phyloP scores from a whole-genome alignment of 2,329 filamentous ascomycete species.

The Aureobasidium namibiae region DNA sequence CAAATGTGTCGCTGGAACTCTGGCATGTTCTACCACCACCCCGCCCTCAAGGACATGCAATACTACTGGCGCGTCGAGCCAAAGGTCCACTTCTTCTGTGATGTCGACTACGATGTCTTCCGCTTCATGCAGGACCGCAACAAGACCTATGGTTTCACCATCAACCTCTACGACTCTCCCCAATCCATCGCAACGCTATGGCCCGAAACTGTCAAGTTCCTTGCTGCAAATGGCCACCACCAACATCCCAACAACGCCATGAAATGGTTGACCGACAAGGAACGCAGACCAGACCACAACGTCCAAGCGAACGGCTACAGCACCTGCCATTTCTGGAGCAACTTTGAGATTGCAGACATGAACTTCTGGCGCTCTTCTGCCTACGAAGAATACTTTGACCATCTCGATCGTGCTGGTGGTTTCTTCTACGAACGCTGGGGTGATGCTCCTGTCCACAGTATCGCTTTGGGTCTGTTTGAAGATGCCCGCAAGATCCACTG shows the following conservation, averaged over 20 bases:
- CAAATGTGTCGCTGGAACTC: conserved; percentile 99
- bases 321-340: conserved; percentile 98
- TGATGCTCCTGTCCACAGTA: conserved; percentile 92
- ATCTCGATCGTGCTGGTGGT: conserved; percentile 84
- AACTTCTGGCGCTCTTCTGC: conserved; percentile 82
- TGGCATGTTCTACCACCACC: conserved; percentile 95
- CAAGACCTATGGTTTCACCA: conserved; percentile 89
- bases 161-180: conserved; percentile 90
- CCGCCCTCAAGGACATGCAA: conserved; percentile 68
- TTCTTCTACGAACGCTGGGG: conserved; percentile 99
- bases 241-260: conserved; percentile 77
- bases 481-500: conserved; percentile 88
- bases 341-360: conserved; percentile 94
- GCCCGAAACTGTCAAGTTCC: conserved; percentile 91
- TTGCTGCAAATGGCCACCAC: conserved; percentile 66
- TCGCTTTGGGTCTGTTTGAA: conserved; percentile 85
- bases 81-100: conserved; percentile 98
- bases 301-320: conserved; percentile 82
- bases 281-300: conserved; percentile 70
- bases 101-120: conserved; percentile 97
- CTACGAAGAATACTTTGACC: conserved; percentile 94
- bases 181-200: conserved; percentile 79
- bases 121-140: conserved; percentile 97
- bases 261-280: conserved; percentile 75
- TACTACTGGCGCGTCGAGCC: conserved; percentile 99